Conservation (phyloP, 495 filamentous ascomycete species). For the Daldinia concentrica region DNA sequence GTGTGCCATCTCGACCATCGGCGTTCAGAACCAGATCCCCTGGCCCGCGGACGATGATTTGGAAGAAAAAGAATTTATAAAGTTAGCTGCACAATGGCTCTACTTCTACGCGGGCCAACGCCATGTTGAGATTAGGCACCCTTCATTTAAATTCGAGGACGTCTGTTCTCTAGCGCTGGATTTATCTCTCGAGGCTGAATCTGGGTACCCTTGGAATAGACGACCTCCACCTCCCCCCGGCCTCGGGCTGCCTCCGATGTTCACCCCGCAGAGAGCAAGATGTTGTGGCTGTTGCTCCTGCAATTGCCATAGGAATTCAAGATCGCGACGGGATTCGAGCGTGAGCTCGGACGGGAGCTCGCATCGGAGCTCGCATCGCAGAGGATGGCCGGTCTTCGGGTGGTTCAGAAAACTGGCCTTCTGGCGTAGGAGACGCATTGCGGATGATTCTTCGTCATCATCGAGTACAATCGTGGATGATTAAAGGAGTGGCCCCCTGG, state of each 20-base stretch:
- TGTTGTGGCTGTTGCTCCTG: constrained; percentile 21
- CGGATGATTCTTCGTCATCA: constrained; percentile 19
- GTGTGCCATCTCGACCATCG: constrained; percentile 21
- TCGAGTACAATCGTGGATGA: constrained; percentile 10
- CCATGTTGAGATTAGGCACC: constrained; percentile 13
- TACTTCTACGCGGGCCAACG: constrained; percentile 31
- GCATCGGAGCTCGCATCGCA: not conserved
- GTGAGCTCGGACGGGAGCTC: not conserved
- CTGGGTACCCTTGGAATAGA: not conserved
- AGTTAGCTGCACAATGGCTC: constrained; percentile 34
- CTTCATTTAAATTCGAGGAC: constrained; percentile 15
- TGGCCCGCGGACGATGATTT: constrained; percentile 19
- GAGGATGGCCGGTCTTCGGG: constrained; percentile 5
- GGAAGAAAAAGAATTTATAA: constrained; percentile 21
- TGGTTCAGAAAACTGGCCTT: constrained; percentile 38
- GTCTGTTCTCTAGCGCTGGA: constrained; percentile 32
- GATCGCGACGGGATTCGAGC: constrained; percentile 10
- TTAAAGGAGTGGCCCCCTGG: not conserved
- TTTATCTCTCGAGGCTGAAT: constrained; percentile 37
- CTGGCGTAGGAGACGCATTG: constrained; percentile 28
- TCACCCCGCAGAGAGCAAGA: not conserved
- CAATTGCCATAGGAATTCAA: not conserved
- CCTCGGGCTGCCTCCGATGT: not conserved
- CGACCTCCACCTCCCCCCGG: not conserved
- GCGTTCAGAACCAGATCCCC: constrained; percentile 3